Evolutionary conservation across 2,329 filamentous ascomycete species (phyloP), one percentile per base, ranked within the genome.

Genomic region (Akanthomyces dipterigenus): DNA sequence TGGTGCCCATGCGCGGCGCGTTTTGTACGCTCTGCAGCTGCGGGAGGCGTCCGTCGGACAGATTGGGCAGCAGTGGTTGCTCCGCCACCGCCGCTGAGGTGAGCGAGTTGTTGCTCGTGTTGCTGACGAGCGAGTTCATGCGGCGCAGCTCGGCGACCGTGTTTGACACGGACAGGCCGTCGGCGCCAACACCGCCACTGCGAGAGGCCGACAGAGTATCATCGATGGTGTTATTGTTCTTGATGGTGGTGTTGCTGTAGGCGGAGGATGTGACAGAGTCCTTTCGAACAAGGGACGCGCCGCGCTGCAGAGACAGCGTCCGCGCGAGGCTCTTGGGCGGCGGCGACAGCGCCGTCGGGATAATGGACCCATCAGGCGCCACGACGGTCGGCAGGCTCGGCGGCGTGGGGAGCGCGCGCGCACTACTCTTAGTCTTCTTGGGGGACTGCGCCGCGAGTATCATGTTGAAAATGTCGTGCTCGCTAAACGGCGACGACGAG

Each of bases 101-200:
- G n/a, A 74, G 66, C 0, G 78, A 77, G 1, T 73, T 72, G 20
- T 70, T 69, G 71, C 78, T 80, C 60, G 75, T 73, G 2, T 76
- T 73, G 66, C 77, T 81, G 49, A 82, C 67, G 58, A 78, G 71
- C 70, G 80, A 83, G 72, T 85, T 84, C 81, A 84, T 85, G 55
- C 82, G 76, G 11, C 82, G 77, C 61, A 85, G 77, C 69, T 83
- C 78, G 20, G 77, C 76, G 34, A 84, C 78, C 2, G 80, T 76
- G 63, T 70, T 72, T n/a, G 76, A 71, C 14, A 80, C 68, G 7
- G 67, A 61, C 68, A 65, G 56, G 57, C 20, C 61, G 26, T 34
- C 61, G 53, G 45, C 60, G 34, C 34, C 34, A 59, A 36, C 20
- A 1, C 34, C 22, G 34, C 50, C 50, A 20, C 50, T 53, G 31